Base-by-base conservation (phyloP, 2,329 filamentous ascomycete species). In the Pestalotiopsis sp. region DNA sequence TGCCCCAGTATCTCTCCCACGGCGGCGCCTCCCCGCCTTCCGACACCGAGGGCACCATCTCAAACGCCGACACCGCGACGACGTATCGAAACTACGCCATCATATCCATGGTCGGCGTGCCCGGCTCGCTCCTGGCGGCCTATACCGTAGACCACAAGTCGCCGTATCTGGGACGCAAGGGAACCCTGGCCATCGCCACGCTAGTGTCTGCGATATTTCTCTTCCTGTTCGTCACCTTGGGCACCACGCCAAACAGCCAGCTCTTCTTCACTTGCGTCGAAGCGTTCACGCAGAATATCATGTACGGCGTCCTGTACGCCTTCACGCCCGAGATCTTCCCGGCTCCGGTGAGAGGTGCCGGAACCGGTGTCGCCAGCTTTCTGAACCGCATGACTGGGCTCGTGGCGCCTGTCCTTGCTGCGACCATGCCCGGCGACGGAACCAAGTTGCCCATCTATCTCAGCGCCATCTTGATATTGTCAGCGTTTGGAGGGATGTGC, bases 51-150 rank as follows among this genome's bases (percentile, higher is more conserved):
- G 77, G 77, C 38, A 76, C 78, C 27, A 71, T 69, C 57, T 68
- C 71, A 7, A 66, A 71, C 17, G 74, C 76, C 20, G 72, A 74
- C 41, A 73, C 71, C 3, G 77, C 79, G 69, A 81, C 82, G 25
- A 88, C 89, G 0, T 97, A 96, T 82, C 90, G 92, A 70, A 93
- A 94, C 84, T 95, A 94, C 78, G 91, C 91, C 78, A 94, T 97
- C 78, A 93, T 92, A 17, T 92, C 91, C 56, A 83, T 93, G 49
- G 87, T 91, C 62, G 93, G 93, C 52, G 89, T 96, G 2, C 93
- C 93, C 0, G 93, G 93, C 25, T 92, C 91, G 62, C 80, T 96
- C 23, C 83, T 95, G 11, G 93, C 91, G 17, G 92, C 91, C 70
- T 93, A 88, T 74, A 89, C 92, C 1, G 93, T 93, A 59, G 87